Evolutionary conservation across 139 green algal genomes (phyloP), one percentile per base, ranked within the genome.

Genomic region (Micractinium sp.): DNA sequence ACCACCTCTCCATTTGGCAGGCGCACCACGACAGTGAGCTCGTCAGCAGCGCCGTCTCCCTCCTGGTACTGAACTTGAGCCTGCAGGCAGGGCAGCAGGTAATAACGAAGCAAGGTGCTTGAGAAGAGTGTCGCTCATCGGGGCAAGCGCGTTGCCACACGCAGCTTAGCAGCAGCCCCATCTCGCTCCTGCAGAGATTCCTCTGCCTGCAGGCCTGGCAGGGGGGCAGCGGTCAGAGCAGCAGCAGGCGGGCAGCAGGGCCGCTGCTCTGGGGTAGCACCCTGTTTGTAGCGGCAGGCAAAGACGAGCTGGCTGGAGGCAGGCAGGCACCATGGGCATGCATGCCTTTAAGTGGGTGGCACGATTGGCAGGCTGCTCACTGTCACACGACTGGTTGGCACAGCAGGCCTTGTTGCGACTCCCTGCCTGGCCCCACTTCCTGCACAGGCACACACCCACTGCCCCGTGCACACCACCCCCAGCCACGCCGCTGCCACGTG

Each of bases 1-100:
- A 90, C 31, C 29, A 90, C 61, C 78, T 90, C 78, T 20, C 86
- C 86, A 38, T 53, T 90, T 27, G 86, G 77, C 60, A 90, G 77
- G 23, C 31, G 77, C 77, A 90, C 63, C 23, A 25, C 27, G 2
- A 90, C n/a, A 39, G 56, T 80, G 20, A 90, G 63, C 38, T 86
- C 36, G 5, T 81, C 61, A 7, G 18, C n/a, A 3, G 56, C 60
- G 29, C 36, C 61, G 31, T 29, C 86, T 14, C 77, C 77, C 39
- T 85, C 86, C 36, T 81, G 77, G 36, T 41, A 90, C 38, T 79
- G 61, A 29, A 90, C 86, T 29, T 85, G 47, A 4, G 86, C 86
- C 86, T 90, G 86, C 86, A n/a, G 9, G 2, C 47, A 66, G 41
- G 20, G 41, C 9, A n/a, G 22, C 39, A 83, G 38, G 39, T 19